Evolutionary conservation across 306 rosid species (phyloP).

Genomic region (Echinosophora koreensis): DNA sequence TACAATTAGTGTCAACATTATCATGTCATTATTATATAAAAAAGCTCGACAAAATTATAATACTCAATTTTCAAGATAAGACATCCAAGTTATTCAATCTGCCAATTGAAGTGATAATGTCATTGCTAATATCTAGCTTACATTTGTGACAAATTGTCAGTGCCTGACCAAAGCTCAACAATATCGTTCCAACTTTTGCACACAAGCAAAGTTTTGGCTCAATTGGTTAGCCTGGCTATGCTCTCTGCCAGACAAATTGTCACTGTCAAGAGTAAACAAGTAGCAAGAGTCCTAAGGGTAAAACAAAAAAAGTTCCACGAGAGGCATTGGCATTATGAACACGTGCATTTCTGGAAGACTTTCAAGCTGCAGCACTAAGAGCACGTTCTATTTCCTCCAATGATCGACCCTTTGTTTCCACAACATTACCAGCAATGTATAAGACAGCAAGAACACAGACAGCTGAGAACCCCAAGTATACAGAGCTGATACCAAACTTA

Average conservation of each 20-base stretch:
- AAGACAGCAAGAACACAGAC: slow-evolving; percentile 87
- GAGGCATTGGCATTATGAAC: slow-evolving; percentile 34
- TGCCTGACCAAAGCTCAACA: slow-evolving; percentile 32
- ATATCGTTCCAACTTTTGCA: slow-evolving; percentile 17
- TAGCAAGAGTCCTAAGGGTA: slow-evolving; percentile 19
- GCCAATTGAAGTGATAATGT: slow-evolving; percentile 21
- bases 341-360: slow-evolving; percentile 30
- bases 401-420: slow-evolving; percentile 95
- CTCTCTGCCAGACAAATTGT: slow-evolving; percentile 18
- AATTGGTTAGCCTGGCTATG: slow-evolving; percentile 23
- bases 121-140: slow-evolving; percentile 23
- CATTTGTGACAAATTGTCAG: slow-evolving; percentile 15
- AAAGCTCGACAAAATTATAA: not conserved
- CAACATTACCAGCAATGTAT: slow-evolving; percentile 84
- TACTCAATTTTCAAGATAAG: slow-evolving; percentile 8
- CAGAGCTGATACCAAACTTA: slow-evolving; percentile 89
- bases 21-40: slow-evolving; percentile 9
- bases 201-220: slow-evolving; percentile 34
- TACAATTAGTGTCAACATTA: not conserved
- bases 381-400: slow-evolving; percentile 94
- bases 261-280: not conserved
- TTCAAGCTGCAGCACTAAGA: slow-evolving; percentile 67
- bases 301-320: slow-evolving; percentile 28
- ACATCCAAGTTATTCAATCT: slow-evolving; percentile 29
- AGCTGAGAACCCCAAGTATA: slow-evolving; percentile 80